Evolutionary conservation across 2,329 filamentous ascomycete species (phyloP).

Genomic region (Cladophialophora yegresii): DNA sequence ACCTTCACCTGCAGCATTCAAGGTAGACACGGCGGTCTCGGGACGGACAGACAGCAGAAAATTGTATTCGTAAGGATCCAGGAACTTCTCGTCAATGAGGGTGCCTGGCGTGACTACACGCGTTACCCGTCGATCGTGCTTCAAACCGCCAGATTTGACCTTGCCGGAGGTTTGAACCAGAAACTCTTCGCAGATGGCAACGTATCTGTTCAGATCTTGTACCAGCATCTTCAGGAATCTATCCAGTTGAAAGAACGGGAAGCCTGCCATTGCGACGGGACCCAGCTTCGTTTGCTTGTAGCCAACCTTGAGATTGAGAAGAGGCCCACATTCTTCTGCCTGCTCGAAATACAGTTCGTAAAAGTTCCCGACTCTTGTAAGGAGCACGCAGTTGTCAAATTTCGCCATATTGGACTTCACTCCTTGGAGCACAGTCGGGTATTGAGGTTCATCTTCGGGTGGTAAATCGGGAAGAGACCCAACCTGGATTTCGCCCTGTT

Average conservation of each 20-base stretch:
- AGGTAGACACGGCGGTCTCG: constrained; percentile 34
- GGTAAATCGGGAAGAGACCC: constrained; percentile 47
- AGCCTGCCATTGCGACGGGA: constrained; percentile 88
- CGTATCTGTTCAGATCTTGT: constrained; percentile 84
- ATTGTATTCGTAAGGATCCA: constrained; percentile 91
- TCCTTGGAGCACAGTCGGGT: constrained; percentile 87
- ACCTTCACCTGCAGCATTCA: constrained; percentile 38
- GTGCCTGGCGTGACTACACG: constrained; percentile 93
- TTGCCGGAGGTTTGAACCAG: constrained; percentile 70
- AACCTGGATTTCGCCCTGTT: constrained; percentile 57
- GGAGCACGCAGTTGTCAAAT: constrained; percentile 84
- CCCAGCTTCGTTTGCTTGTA: constrained; percentile 67
- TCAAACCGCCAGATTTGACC: constrained; percentile 71
- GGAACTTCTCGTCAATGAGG: constrained; percentile 94
- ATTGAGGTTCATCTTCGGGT: constrained; percentile 57
- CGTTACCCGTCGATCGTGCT: constrained; percentile 82
- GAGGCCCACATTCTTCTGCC: constrained; percentile 81
- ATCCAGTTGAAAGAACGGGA: constrained; percentile 90
- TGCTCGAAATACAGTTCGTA: constrained; percentile 98
- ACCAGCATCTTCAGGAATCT: constrained; percentile 91
- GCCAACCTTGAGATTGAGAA: constrained; percentile 84
- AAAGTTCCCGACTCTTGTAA: constrained; percentile 92
- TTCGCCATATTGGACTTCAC: constrained; percentile 85
- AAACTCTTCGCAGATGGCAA: constrained; percentile 93
- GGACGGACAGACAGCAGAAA: constrained; percentile 79